Evolutionary conservation across 2,329 filamentous ascomycete genomes (phyloP).

Genomic region (Alternaria viburni): DNA sequence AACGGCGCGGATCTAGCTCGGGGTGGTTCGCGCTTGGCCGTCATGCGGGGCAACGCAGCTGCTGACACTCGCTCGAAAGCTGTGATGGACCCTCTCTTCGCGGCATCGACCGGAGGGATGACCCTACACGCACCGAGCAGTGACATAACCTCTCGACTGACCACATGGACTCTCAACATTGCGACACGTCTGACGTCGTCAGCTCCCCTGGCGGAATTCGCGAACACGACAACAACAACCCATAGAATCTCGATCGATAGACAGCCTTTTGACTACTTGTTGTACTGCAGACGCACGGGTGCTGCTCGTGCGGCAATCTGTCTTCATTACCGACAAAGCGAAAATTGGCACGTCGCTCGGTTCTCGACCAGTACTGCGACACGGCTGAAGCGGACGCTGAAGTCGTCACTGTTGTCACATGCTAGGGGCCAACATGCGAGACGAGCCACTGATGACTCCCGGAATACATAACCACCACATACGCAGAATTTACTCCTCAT

Average conservation of each 20-base stretch:
- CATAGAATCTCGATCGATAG: neutral
- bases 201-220: neutral
- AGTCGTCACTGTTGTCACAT: too few relatives aligned
- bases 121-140: neutral
- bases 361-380: neutral
- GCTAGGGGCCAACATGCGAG: too few relatives aligned
- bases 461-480: too few relatives aligned
- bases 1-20: neutral
- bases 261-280: neutral
- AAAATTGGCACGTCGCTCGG: neutral
- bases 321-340: neutral
- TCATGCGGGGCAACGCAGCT: neutral
- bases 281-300: neutral
- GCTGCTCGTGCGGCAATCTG: neutral
- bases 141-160: neutral
- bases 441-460: too few relatives aligned
- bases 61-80: neutral
- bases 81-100: neutral
- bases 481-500: too few relatives aligned
- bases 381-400: too few relatives aligned
- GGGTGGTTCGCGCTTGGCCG: neutral
- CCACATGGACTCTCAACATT: neutral
- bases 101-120: neutral
- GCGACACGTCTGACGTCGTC: neutral
- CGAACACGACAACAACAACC: neutral